Evolutionary conservation across 2,329 filamentous ascomycete genomes (phyloP), one percentile per base, ranked within the genome.

Genomic region (Grosmannia serpens): DNA sequence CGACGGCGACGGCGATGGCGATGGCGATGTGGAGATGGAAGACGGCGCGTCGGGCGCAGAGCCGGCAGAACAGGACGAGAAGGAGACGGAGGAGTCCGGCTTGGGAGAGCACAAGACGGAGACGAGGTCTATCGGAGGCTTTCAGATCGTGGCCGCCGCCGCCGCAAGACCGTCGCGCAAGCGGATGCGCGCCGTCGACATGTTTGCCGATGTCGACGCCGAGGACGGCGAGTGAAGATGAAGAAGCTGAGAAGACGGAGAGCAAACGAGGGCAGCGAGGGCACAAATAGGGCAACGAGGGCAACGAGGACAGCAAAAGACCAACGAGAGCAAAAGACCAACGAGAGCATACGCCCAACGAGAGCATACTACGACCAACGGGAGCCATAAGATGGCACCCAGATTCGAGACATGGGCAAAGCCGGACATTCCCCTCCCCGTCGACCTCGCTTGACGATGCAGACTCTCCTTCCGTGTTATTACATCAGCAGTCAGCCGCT

Each of bases 111-210:
- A 62, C 33, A 35, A 29, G 13, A 11, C 52, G 11, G 26, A 22
- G 26, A 22, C 38, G 1, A 22, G 3, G 6, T 9, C 35, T 5
- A 13, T 63, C 38, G 67, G 62, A 26, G 65, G 64, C 35, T 67
- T 64, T 62, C 66, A 64, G 63, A 65, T 66, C 60, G 63, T 58
- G 15, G 61, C 53, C 26, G 62, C 61, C 33, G 64, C 67, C 9
- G 54, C 63, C 57, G 65, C 67, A 53, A 61, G 66, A 66, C 60
- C 67, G 59, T 67, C 75, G 63, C 76, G 81, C 65, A 86, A 81
- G 67, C 80, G 87, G 62, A 86, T 89, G 70, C 84, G 84, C 64
- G 88, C 89, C 5, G 87, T 88, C 64, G 89, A 94, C 68, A 91
- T 94, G 88, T 95, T 94, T 80, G 88, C 87, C 13, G 87, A 88